A percentile compares a stretch with the other conserved stretches of the same genome.
Evolutionary conservation across 2,329 filamentous ascomycete genomes (phyloP).

Genomic region (Colletotrichum sp.): DNA sequence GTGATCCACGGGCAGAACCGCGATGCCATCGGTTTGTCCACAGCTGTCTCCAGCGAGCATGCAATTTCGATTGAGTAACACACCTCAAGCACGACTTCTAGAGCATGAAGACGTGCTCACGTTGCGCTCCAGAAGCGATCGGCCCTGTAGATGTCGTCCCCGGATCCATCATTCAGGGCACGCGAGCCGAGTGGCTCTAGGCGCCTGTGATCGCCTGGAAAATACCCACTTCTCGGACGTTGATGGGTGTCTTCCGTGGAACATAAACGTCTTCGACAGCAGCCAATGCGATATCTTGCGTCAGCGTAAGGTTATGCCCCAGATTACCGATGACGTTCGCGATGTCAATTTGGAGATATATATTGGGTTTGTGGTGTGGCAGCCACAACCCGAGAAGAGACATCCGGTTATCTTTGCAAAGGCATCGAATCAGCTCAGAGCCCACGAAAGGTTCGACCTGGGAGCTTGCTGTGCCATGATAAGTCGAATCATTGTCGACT

Average conservation of each 20-base stretch:
- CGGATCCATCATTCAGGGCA: neutral
- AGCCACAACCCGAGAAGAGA: neutral
- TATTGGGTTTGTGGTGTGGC: neutral
- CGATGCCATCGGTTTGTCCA: neutral
- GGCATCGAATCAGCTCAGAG: constrained; percentile 3
- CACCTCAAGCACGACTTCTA: neutral
- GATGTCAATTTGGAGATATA: neutral
- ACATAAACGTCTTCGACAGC: neutral
- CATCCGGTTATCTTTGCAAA: neutral
- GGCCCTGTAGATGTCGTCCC: neutral
- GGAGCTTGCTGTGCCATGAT: neutral
- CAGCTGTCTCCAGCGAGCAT: neutral
- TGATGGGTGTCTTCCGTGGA: neutral
- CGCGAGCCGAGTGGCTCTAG: constrained; percentile 2
- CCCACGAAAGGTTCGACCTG: neutral
- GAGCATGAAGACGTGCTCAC: constrained; percentile 2
- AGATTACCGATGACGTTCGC: constrained; percentile 5
- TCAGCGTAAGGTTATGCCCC: neutral
- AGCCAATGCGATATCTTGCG: neutral
- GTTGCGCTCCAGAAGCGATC: neutral
- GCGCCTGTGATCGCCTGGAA: neutral
- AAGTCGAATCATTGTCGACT: neutral
- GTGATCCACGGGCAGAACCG: neutral
- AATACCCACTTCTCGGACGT: neutral
- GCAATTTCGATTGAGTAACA: neutral